Base-by-base conservation (phyloP, 768 basidiomycete genomes). In the Pleurotus cornucopiae region DNA sequence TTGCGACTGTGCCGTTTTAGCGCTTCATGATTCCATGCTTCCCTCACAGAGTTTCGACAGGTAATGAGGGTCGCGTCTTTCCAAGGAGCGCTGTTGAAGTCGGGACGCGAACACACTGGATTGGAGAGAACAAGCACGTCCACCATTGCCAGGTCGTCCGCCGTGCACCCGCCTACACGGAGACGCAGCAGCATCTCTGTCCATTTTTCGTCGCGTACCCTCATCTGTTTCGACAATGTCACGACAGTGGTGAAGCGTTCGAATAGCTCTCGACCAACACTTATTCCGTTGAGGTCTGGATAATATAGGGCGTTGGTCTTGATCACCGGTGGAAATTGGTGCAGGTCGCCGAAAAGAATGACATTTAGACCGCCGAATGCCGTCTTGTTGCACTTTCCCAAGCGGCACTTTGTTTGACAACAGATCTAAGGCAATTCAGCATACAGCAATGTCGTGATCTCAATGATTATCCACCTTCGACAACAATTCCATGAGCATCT, bases 291-390 rank as follows among this genome's bases (percentile, higher is more conserved):
- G 2, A 5, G 4, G 14, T 43, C 18, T 5, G 40, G 40, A 11
- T 14, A 43, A 47, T 59, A 72, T 5, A 73, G 63, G 6, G 68
- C 5, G 3, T 43, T 68, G 53, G 67, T 23, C 60, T 59, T 48
- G 26, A 56, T 16, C 66, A 62, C 59, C 12, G 54, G 71, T 62
- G 53, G 46, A 57, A 73, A 73, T 58, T 74, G 71, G 49, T 72
- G 70, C 21, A 73, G 59, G 57, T 72, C 69, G 5, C 72, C 69
- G 43, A 56, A 64, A 0, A 73, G 49, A n/a, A 73, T 68, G 6
- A 73, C 61, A 59, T 30, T 30, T 7, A 6, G 26, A 6, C 26
- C 26, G 5, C 26, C 26, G 5, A 30, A 30, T 3, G 26, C 26
- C 7, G 25, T 3, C 25, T 26, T 26, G 2, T 26, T 26, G 6